These are phyloP conservation scores for Posidonia oceanica DNA, from an alignment of 116 monocot genomes.

Conservation along the genomic window DNA sequence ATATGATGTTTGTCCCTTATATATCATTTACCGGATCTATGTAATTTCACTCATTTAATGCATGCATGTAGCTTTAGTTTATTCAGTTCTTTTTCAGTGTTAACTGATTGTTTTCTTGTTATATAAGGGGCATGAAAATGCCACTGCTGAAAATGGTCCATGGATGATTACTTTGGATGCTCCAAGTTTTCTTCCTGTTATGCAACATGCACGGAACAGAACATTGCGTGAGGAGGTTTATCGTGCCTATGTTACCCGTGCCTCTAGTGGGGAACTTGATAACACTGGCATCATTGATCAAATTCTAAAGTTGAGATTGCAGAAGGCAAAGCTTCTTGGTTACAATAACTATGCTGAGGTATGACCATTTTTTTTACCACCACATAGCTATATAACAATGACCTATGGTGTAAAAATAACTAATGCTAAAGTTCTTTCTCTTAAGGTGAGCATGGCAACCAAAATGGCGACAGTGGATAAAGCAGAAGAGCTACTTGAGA, in stretches of 20 bases:
- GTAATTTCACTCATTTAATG: neutral
- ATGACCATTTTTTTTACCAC: slow-evolving; percentile 1
- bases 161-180: slow-evolving; percentile 92
- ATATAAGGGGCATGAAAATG: slow-evolving; percentile 86
- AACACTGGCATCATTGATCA: slow-evolving; percentile 68
- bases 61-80: neutral
- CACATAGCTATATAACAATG: neutral
- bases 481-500: slow-evolving; percentile 88
- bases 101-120: neutral
- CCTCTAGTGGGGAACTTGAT: slow-evolving; percentile 81
- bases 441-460: slow-evolving; percentile 91
- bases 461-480: slow-evolving; percentile 90
- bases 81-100: neutral
- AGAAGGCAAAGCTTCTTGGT: slow-evolving; percentile 93
- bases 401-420: neutral
- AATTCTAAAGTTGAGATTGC: slow-evolving; percentile 70
- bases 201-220: slow-evolving; percentile 91
- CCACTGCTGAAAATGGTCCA: slow-evolving; percentile 88
- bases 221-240: slow-evolving; percentile 87
- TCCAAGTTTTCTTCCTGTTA: slow-evolving; percentile 78
- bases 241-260: slow-evolving; percentile 65
- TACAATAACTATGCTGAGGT: slow-evolving; percentile 97
- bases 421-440: slow-evolving; percentile 1
- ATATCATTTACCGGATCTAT: neutral
- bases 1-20: neutral